Percentiles rank a stretch among this genome's conserved stretches.
phyloP scores from a whole-genome alignment of 768 basidiomycete species.

The Cystobasidium tubakii region DNA sequence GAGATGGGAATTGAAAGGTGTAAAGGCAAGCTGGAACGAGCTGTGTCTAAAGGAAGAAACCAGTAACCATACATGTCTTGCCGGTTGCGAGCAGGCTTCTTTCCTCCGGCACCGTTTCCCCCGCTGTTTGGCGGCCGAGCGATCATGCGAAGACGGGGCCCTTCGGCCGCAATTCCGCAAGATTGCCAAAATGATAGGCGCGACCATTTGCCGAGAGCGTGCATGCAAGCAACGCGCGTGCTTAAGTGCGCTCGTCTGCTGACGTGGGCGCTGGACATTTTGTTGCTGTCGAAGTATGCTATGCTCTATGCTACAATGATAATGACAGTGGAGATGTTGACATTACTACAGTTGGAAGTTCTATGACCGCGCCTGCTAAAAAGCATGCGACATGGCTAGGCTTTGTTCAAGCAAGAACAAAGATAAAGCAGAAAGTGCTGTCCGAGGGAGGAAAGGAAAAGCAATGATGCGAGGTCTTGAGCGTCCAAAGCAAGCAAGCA shows the following conservation, averaged over 20 bases:
- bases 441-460: neutral
- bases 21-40: neutral
- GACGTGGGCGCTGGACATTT: no score
- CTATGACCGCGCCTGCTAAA: no score
- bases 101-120: neutral
- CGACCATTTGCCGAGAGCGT: no score
- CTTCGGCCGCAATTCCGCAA: neutral
- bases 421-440: no score
- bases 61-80: no score
- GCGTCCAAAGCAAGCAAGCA: neutral
- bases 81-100: neutral
- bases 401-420: no score
- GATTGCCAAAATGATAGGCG: neutral
- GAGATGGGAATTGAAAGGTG: neutral
- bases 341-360: no score
- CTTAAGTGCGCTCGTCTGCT: neutral
- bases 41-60: neutral
- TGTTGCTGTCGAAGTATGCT: no score
- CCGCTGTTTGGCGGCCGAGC: neutral
- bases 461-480: neutral
- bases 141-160: neutral
- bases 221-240: neutral
- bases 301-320: no score
- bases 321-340: no score
- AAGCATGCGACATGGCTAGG: no score